Conservation (phyloP, 202 grass and related monocot genomes). For the Bolboschoenoplectus hybrid region DNA sequence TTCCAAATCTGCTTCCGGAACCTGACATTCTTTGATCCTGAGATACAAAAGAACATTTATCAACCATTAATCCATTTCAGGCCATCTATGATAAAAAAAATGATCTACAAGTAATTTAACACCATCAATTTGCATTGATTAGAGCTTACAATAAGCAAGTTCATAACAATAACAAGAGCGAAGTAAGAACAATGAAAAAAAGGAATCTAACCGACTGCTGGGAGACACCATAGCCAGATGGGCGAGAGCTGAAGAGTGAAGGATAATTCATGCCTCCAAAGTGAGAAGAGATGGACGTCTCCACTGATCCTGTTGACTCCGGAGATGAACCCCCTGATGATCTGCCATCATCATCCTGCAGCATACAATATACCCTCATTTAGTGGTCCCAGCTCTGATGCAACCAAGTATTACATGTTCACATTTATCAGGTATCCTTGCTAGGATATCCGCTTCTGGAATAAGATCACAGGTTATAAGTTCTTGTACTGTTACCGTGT, state of each 20-base stretch:
- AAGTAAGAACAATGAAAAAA: slow-evolving; percentile 14
- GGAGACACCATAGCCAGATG: slow-evolving; percentile 67
- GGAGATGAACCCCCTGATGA: slow-evolving; percentile 93
- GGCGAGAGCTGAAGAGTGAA: slow-evolving; percentile 94
- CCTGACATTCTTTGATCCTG: slow-evolving; percentile 47
- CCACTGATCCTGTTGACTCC: slow-evolving; percentile 94
- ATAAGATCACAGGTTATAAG: slow-evolving; percentile 6
- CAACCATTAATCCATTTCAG: not conserved
- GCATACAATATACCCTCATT: slow-evolving; percentile 26
- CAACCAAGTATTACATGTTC: slow-evolving; percentile 3
- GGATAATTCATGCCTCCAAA: slow-evolving; percentile 98
- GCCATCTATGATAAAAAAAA: not conserved
- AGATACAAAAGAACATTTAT: not conserved
- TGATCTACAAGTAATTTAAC: not conserved
- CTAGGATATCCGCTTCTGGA: slow-evolving; percentile 5
- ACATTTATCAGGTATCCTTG: not conserved
- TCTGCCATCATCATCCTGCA: slow-evolving; percentile 95
- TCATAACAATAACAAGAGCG: not conserved
- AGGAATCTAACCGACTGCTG: slow-evolving; percentile 67
- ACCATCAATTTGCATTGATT: slow-evolving; percentile 14
- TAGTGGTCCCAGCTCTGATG: not conserved
- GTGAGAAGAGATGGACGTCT: slow-evolving; percentile 98
- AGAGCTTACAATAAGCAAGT: not conserved
- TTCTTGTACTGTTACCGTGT: not conserved
- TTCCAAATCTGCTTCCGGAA: slow-evolving; percentile 47